Evolutionary conservation across 1,284 basidiomycete species (phyloP).

Genomic region (Pyrrhoderma noxium): DNA sequence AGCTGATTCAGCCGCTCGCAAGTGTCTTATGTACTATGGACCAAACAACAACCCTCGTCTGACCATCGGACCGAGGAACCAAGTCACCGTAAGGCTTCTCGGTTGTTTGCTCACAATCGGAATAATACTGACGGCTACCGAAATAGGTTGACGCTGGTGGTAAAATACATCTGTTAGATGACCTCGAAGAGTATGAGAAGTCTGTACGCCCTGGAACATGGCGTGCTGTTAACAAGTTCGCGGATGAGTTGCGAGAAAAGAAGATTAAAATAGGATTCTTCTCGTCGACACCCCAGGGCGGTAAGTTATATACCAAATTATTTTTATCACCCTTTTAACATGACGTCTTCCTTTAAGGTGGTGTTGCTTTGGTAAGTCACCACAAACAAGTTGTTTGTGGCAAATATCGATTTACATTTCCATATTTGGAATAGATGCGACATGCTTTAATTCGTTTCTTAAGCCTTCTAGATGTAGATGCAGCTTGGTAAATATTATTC

Average conservation of each 20-base stretch:
- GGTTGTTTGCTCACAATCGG: neutral
- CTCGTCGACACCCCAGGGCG: slow-evolving; percentile 85
- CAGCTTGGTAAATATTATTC: slow-evolving; percentile 56
- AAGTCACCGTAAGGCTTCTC: slow-evolving; percentile 45
- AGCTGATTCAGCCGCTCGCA: slow-evolving; percentile 75
- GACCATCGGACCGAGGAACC: slow-evolving; percentile 70
- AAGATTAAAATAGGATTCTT: slow-evolving; percentile 84
- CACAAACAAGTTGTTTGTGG: neutral
- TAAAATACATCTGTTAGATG: slow-evolving; percentile 73
- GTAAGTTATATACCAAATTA: slow-evolving; percentile 31
- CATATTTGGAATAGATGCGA: slow-evolving; percentile 56
- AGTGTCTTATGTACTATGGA: slow-evolving; percentile 73
- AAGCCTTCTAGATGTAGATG: slow-evolving; percentile 70
- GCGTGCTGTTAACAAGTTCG: slow-evolving; percentile 71
- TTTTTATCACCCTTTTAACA: slow-evolving; percentile 20
- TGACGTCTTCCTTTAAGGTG: slow-evolving; percentile 40
- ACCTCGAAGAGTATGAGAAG: slow-evolving; percentile 62
- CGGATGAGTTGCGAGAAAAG: slow-evolving; percentile 74
- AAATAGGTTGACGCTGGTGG: slow-evolving; percentile 62
- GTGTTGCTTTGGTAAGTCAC: slow-evolving; percentile 78
- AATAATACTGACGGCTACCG: neutral
- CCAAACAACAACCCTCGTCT: slow-evolving; percentile 75
- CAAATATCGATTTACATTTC: neutral
- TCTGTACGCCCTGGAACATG: slow-evolving; percentile 65
- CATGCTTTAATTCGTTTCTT: slow-evolving; percentile 83